Evolutionary conservation across 2,329 filamentous ascomycete species (phyloP).

Genomic region (Apiospora arundinis): DNA sequence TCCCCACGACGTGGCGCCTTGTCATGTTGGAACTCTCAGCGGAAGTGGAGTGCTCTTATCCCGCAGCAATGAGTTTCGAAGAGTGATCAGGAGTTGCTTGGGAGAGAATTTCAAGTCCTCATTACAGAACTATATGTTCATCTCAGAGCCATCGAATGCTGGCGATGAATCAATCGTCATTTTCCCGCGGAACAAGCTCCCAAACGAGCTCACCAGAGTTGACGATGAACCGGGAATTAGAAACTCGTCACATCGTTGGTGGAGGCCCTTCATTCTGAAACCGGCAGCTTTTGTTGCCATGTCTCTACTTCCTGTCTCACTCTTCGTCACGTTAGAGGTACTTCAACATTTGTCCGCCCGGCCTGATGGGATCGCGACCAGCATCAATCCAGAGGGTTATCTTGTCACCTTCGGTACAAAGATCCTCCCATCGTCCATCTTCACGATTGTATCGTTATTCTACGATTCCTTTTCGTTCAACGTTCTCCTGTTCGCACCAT

Average conservation of each 20-base stretch:
- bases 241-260: neutral
- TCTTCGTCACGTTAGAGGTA: conserved; percentile 19
- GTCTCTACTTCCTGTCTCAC: neutral
- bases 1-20: conserved; percentile 12
- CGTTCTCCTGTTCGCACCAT: conserved; percentile 14
- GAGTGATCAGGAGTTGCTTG: conserved; percentile 3
- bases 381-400: neutral
- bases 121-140: conserved; percentile 12
- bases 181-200: neutral
- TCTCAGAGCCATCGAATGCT: neutral
- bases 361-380: conserved; percentile 15
- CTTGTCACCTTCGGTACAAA: conserved; percentile 19
- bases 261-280: neutral
- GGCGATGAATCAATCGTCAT: neutral
- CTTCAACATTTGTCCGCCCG: conserved; percentile 13
- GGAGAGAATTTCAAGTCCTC: conserved; percentile 9
- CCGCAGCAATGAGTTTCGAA: conserved; percentile 3
- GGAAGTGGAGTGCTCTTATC: conserved; percentile 16
- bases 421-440: conserved; percentile 2
- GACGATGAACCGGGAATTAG: neutral
- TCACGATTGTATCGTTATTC: conserved; percentile 19
- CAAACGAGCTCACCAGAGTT: neutral
- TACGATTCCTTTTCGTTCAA: conserved; percentile 21
- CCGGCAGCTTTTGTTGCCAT: neutral
- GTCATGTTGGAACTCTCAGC: conserved; percentile 12